phyloP scores from a whole-genome alignment of 305 asterid species.

The Fraxinus ornus region DNA sequence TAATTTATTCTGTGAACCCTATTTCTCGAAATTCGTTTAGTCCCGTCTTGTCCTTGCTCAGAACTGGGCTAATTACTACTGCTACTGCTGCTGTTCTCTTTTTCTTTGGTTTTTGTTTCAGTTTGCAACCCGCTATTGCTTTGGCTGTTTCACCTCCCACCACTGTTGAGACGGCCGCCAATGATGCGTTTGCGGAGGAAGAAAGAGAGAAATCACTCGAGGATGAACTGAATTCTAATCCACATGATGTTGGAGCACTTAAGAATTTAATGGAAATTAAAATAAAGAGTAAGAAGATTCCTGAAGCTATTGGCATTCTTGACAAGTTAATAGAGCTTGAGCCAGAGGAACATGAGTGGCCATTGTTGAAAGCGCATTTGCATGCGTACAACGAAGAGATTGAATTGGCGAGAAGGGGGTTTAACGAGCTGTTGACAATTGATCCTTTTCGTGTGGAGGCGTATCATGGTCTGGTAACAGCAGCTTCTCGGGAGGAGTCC shows the following conservation, averaged over 20 bases:
- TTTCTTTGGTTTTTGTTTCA: slow-evolving; percentile 35
- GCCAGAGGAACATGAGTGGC: slow-evolving; percentile 77
- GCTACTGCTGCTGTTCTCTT: slow-evolving; percentile 62
- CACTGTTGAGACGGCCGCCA: slow-evolving; percentile 30
- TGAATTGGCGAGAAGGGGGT: slow-evolving; percentile 53
- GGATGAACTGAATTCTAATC: slow-evolving; percentile 44
- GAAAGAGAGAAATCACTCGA: slow-evolving; percentile 54
- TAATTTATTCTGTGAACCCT: background rate
- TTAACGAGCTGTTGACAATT: slow-evolving; percentile 51
- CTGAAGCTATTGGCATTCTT: slow-evolving; percentile 57
- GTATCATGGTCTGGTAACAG: slow-evolving; percentile 76
- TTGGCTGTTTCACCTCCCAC: slow-evolving; percentile 36
- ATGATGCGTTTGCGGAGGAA: slow-evolving; percentile 32
- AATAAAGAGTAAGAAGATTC: slow-evolving; percentile 49
- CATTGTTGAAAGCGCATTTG: slow-evolving; percentile 73
- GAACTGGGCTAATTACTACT: slow-evolving; percentile 46
- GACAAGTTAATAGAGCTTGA: slow-evolving; percentile 57
- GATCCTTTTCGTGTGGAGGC: slow-evolving; percentile 80
- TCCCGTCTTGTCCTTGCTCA: slow-evolving; percentile 37
- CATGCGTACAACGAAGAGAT: slow-evolving; percentile 53
- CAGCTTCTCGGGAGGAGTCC: slow-evolving; percentile 59
- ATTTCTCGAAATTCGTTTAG: background rate
- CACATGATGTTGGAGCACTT: slow-evolving; percentile 50
- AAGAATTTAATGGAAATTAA: slow-evolving; percentile 60
- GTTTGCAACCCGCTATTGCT: slow-evolving; percentile 37